A percentile compares a stretch with the other conserved stretches of the same genome.
Conservation (phyloP, 2,329 filamentous ascomycete genomes). For the Aspergillaceae sp. region DNA sequence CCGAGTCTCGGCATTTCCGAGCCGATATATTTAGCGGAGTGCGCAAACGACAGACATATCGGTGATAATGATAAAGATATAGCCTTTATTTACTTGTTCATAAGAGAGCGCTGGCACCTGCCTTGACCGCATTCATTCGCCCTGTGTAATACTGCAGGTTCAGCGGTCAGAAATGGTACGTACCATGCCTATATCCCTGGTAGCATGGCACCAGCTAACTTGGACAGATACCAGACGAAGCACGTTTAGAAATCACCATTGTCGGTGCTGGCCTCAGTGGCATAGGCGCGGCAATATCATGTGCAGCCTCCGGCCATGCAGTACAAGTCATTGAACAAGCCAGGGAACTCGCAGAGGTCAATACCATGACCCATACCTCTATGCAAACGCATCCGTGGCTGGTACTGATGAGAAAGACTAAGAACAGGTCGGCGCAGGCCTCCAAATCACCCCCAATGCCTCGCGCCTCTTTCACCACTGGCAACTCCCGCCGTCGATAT, state of each 20-base stretch:
- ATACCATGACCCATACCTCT: neutral
- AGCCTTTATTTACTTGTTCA: neutral
- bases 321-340: constrained; percentile 24
- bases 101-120: too few relatives aligned
- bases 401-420: neutral
- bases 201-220: neutral
- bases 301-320: constrained; percentile 16
- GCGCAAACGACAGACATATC: too few relatives aligned
- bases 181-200: neutral
- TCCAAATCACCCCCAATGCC: constrained; percentile 44
- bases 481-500: constrained; percentile 18
- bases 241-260: constrained; percentile 18
- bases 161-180: constrained; percentile 3
- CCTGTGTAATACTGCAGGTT: neutral
- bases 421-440: constrained; percentile 54
- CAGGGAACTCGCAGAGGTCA: constrained; percentile 18
- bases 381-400: neutral
- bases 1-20: too few relatives aligned
- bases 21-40: too few relatives aligned
- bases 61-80: neutral
- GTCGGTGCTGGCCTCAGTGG: constrained; percentile 26
- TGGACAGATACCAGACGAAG: constrained; percentile 2
- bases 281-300: constrained; percentile 22
- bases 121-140: too few relatives aligned
- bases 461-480: constrained; percentile 24